Base-by-base conservation (phyloP, 257 asterid genomes). In the Nicotiana otophora region DNA sequence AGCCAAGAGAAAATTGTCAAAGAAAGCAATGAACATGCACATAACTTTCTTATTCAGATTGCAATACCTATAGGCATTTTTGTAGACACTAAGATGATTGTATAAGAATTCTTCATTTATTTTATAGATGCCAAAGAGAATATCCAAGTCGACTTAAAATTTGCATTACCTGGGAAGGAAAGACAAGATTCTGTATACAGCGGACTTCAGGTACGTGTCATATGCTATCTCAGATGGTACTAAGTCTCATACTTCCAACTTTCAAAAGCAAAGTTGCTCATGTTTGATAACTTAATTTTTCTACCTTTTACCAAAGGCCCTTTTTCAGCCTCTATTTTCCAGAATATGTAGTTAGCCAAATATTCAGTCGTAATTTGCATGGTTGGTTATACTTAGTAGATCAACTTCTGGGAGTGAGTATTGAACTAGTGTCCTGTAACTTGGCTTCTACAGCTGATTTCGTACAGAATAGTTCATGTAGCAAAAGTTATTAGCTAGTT, bases 121-220 rank as follows among this genome's bases (percentile, higher is more conserved):
- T 82, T 80, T 23, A 58, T 82, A 96, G 98, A 89, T 69, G 89
- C 92, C 86, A 90, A 86, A 85, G 92, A 86, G 77, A 83, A 88
- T 82, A 88, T 93, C 88, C 81, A 81, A 0, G 92, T 92, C 79
- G 90, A 92, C 79, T 77, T 96, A 85, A 93, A 93, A 88, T 96
- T 93, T 87, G 98, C 99, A 17, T 91, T 94, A 84, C 99, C 99
- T 4, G 99, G 99, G 83, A 94, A 96, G 86, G 99, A 96, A 91
- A 91, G 99, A 89, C 99, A 96, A 88, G 99, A 96, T 87, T 96
- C 99, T 78, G 99, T 96, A 46, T 93, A 91, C 87, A 96, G 91
- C 81, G 99, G 99, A 87, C 86, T 96, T 63, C 88, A 94, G 98
- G 99, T 92, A 82, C 39, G 28, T 17, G 12, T 20, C 12, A 16